phyloP scores from a whole-genome alignment of 495 filamentous ascomycete genomes.

The Penicillium bovifimosum region DNA sequence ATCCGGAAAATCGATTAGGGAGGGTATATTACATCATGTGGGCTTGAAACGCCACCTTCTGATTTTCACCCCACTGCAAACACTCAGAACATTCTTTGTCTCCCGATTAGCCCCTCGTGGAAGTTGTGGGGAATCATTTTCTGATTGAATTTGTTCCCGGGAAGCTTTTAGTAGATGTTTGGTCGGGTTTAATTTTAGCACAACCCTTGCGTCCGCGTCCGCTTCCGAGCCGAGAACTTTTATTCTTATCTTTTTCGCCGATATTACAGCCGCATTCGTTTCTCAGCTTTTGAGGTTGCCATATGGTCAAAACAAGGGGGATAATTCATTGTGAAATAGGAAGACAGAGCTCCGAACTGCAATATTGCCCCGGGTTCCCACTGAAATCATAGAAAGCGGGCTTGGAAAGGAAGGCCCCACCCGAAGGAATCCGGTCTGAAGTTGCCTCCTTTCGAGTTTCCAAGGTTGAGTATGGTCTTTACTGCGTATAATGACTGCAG shows the following conservation, averaged over 20 bases:
- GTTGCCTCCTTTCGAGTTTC: not conserved
- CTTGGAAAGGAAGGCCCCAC: not conserved
- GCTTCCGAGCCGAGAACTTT: not conserved
- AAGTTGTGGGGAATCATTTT: not conserved
- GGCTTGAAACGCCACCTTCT: not conserved
- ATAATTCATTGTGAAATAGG: not conserved
- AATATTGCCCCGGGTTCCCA: not conserved
- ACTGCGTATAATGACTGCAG: too few species aligned
- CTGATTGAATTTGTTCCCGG: not conserved
- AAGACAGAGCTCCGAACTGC: not conserved
- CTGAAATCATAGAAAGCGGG: not conserved
- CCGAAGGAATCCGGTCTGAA: not conserved
- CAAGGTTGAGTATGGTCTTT: too few species aligned
- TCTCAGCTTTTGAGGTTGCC: not conserved
- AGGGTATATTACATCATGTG: conserved; percentile 16
- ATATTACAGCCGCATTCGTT: not conserved
- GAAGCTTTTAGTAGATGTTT: not conserved
- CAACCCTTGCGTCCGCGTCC: not conserved
- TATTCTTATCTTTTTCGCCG: not conserved
- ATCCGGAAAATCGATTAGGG: conserved; percentile 1
- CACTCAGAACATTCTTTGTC: too few species aligned
- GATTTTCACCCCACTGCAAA: not conserved
- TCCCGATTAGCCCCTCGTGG: not conserved
- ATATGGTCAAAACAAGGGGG: not conserved
- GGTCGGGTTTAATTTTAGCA: not conserved